Evolutionary conservation across 2,329 filamentous ascomycete genomes (phyloP).

Genomic region (Aspergillus ibericus): DNA sequence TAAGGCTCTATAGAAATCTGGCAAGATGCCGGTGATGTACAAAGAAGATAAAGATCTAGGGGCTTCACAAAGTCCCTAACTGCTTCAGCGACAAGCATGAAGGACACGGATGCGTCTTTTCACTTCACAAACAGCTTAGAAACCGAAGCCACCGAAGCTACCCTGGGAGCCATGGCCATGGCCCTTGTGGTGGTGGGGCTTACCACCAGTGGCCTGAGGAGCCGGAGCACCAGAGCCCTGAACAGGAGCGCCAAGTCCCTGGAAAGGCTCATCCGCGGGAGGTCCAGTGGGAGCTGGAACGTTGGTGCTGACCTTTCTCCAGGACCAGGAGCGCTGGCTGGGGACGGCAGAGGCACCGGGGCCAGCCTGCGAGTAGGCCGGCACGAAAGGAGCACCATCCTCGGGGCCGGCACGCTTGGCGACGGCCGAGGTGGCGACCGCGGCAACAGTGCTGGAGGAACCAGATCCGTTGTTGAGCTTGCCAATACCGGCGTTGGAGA

Average conservation of each 20-base stretch:
- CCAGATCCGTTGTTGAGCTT: slow-evolving; percentile 17
- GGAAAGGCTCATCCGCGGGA: neutral
- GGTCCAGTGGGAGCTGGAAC: neutral
- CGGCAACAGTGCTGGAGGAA: slow-evolving; percentile 8
- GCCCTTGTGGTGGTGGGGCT: neutral
- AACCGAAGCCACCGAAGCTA: neutral
- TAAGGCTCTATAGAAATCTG: neutral
- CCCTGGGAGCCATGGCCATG: neutral
- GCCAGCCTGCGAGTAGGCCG: slow-evolving; percentile 10
- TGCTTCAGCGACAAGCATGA: neutral
- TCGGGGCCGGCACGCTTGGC: slow-evolving; percentile 9
- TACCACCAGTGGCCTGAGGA: neutral
- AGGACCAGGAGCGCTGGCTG: slow-evolving; percentile 13
- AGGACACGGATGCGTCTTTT: neutral
- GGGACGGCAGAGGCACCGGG: slow-evolving; percentile 14
- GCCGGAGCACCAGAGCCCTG: neutral
- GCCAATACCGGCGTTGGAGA: slow-evolving; percentile 32
- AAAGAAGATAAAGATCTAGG: neutral
- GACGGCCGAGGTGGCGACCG: slow-evolving; percentile 1
- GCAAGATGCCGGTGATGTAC: neutral
- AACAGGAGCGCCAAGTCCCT: slow-evolving; percentile 1
- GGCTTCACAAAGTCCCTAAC: neutral
- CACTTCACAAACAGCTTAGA: neutral
- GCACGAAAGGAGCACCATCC: neutral
- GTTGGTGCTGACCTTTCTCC: slow-evolving; percentile 7